These are phyloP conservation scores for Neoboletus magnificus DNA, from an alignment of 768 basidiomycete species.

Conservation along the genomic window DNA sequence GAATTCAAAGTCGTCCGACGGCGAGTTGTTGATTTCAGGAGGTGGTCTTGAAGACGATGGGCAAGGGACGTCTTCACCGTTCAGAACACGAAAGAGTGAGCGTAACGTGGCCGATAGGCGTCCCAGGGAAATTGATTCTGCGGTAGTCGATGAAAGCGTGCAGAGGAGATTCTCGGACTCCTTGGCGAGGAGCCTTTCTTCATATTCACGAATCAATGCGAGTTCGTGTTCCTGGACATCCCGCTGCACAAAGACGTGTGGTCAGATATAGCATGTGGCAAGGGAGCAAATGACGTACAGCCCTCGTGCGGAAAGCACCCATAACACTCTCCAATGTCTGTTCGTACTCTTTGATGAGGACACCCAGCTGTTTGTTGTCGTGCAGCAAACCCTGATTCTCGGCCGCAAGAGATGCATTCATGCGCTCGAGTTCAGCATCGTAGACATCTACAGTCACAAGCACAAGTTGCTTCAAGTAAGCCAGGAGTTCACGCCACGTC, in stretches of 20 bases:
- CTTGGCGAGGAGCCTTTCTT: conserved; percentile 71
- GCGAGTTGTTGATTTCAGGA: conserved; percentile 2
- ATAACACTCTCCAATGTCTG: conserved; percentile 94
- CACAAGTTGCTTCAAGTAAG: conserved; percentile 6
- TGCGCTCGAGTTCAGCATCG: conserved; percentile 82
- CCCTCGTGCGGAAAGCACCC: conserved; percentile 84
- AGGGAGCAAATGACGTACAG: conserved; percentile 54
- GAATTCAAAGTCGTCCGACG: conserved; percentile 19
- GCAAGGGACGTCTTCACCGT: conserved; percentile 54
- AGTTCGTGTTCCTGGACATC: conserved; percentile 93
- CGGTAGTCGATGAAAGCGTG: conserved; percentile 59
- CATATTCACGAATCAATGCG: conserved; percentile 85
- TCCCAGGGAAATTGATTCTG: conserved; percentile 63
- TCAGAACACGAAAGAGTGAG: conserved; percentile 61
- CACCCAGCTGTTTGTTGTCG: conserved; percentile 94
- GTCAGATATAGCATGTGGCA: neutral
- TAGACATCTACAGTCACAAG: conserved; percentile 68
- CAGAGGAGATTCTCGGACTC: conserved; percentile 65
- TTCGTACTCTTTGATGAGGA: conserved; percentile 93
- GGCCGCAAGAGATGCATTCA: conserved; percentile 71
- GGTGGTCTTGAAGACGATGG: neutral
- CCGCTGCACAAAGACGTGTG: conserved; percentile 48
- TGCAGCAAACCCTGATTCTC: conserved; percentile 86
- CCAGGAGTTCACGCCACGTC: neutral
- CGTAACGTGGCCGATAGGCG: conserved; percentile 70